Evolutionary conservation across 1,284 basidiomycete genomes (phyloP).

Genomic region (Schizopora paradoxa): DNA sequence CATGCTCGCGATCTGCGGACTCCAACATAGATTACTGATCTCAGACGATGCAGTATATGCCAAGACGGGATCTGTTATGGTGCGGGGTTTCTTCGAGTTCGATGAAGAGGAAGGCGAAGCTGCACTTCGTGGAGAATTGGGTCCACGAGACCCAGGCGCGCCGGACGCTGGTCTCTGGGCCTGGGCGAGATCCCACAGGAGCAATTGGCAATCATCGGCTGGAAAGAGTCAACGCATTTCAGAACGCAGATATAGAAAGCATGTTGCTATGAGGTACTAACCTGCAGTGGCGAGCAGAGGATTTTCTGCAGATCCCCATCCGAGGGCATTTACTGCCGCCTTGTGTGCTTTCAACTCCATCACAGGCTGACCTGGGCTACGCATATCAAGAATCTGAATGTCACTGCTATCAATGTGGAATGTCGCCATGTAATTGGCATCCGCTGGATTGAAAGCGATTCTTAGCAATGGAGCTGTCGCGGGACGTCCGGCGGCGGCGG

Average conservation of each 20-base stretch:
- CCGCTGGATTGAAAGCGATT: constrained; percentile 82
- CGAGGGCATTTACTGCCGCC: constrained; percentile 74
- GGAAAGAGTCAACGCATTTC: constrained; percentile 12
- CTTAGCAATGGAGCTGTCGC: constrained; percentile 77
- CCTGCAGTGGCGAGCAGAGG: constrained; percentile 82
- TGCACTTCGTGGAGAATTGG: constrained; percentile 54
- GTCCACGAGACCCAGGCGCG: constrained; percentile 54
- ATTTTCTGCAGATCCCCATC: constrained; percentile 81
- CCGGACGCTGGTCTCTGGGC: constrained; percentile 39
- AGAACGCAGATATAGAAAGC: constrained; percentile 5
- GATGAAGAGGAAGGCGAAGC: constrained; percentile 32
- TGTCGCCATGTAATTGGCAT: constrained; percentile 89
- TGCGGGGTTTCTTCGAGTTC: constrained; percentile 63
- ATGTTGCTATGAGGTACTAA: constrained; percentile 31
- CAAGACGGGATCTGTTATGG: constrained; percentile 71
- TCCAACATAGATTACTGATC: constrained; percentile 87
- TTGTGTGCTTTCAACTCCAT: constrained; percentile 83
- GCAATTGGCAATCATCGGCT: constrained; percentile 90
- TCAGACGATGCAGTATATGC: constrained; percentile 78
- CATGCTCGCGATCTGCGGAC: constrained; percentile 69
- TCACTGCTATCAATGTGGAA: constrained; percentile 87
- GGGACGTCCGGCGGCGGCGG: constrained; percentile 52
- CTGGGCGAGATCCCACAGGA: constrained; percentile 80
- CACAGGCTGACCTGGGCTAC: constrained; percentile 88
- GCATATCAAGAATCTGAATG: constrained; percentile 90